Percentiles rank a stretch among this genome's conserved stretches.
These are phyloP conservation scores for Marasmius sp. DNA, from an alignment of 1,284 basidiomycete genomes.

Conservation along the genomic window DNA sequence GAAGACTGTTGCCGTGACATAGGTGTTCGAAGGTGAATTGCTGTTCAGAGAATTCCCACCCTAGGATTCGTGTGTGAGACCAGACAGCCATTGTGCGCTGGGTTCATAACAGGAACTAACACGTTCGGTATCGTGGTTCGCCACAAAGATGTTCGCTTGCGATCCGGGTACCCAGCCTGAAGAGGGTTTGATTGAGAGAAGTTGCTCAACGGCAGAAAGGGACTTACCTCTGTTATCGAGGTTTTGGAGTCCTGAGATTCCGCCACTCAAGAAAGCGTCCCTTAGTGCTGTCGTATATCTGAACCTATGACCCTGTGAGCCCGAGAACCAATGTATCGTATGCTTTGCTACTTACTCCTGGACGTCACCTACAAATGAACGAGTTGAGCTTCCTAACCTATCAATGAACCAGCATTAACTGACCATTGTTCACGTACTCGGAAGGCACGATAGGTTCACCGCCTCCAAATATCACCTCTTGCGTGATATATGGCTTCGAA, in stretches of 20 bases:
- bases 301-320: conserved; percentile 43
- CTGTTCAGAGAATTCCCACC: conserved; percentile 53
- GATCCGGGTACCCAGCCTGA: conserved; percentile 57
- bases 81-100: neutral
- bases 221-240: conserved; percentile 58
- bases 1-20: conserved; percentile 60
- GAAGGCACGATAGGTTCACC: conserved; percentile 55
- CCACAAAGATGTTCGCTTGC: conserved; percentile 64
- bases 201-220: too few relatives aligned
- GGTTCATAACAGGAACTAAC: conserved; percentile 30
- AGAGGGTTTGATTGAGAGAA: neutral
- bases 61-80: conserved; percentile 25
- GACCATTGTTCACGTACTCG: conserved; percentile 55
- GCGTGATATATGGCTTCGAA: conserved; percentile 50
- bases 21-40: conserved; percentile 64
- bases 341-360: conserved; percentile 50
- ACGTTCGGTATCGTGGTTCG: conserved; percentile 71
- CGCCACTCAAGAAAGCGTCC: conserved; percentile 49
- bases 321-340: neutral
- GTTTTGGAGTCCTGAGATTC: conserved; percentile 53
- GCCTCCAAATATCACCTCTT: conserved; percentile 57
- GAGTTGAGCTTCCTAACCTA: neutral
- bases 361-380: conserved; percentile 48
- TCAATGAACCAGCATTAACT: conserved; percentile 8
- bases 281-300: conserved; percentile 55